A percentile compares a stretch with the other conserved stretches of the same genome.
Conservation (phyloP, 805 yeast species). For the Yarrowia osloensis region DNA sequence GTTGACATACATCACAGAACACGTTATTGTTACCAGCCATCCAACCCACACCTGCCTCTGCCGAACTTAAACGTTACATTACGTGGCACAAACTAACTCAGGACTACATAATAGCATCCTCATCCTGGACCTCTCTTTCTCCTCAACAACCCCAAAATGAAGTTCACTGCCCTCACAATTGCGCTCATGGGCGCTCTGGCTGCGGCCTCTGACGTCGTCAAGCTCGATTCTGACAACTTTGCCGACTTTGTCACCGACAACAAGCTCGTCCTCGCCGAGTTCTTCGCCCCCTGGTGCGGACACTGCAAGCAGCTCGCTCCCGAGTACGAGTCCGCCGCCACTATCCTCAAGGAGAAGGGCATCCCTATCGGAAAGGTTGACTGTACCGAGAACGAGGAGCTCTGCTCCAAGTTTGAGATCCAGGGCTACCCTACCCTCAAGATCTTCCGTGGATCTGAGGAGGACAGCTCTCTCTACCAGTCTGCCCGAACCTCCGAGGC, state of each 20-base stretch:
- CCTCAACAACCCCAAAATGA: constrained; percentile 41
- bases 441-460: constrained; percentile 55
- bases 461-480: constrained; percentile 58
- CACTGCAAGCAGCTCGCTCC: constrained; percentile 77
- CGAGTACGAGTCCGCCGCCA: constrained; percentile 66
- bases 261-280: constrained; percentile 77
- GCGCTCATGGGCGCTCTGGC: constrained; percentile 45
- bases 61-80: constrained; percentile 22
- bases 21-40: constrained; percentile 3
- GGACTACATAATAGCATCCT: constrained; percentile 27
- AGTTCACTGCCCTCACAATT: constrained; percentile 43
- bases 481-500: constrained; percentile 85
- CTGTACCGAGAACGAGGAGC: constrained; percentile 73
- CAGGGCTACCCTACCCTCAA: constrained; percentile 83
- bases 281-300: constrained; percentile 98
- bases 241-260: constrained; percentile 65
- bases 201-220: constrained; percentile 80
- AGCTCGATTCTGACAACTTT: constrained; percentile 68
- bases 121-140: constrained; percentile 18
- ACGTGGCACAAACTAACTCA: constrained; percentile 28
- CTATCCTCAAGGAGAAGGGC: constrained; percentile 50
- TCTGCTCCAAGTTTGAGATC: constrained; percentile 67
- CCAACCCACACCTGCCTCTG: constrained; percentile 8
- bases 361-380: constrained; percentile 60
- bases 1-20: neutral